These are phyloP conservation scores for Didymella keratinophila DNA, from an alignment of 2,329 filamentous ascomycete genomes.

Conservation along the genomic window DNA sequence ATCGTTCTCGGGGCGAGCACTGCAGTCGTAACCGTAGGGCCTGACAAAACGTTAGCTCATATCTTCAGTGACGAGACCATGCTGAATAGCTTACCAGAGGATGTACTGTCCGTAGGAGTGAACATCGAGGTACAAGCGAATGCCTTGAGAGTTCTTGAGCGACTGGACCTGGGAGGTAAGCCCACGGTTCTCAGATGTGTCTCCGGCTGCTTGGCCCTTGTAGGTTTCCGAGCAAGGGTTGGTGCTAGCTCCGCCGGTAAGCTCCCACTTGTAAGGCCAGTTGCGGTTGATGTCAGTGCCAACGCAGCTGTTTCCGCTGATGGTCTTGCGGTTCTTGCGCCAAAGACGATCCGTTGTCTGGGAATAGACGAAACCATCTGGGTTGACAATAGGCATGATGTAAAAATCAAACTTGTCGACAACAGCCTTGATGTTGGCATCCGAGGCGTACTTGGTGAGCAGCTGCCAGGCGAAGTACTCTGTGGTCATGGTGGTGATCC, in stretches of 20 bases:
- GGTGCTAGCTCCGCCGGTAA: conserved; percentile 46
- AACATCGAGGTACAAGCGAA: conserved; percentile 70
- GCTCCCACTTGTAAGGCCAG: conserved; percentile 50
- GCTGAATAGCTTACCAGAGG: conserved; percentile 29
- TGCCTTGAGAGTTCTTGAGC: conserved; percentile 56
- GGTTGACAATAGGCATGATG: conserved; percentile 37
- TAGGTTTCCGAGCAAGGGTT: conserved; percentile 50
- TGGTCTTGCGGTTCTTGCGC: conserved; percentile 51
- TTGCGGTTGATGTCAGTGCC: conserved; percentile 52
- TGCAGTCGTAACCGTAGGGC: conserved; percentile 67
- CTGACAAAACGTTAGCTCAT: conserved; percentile 48
- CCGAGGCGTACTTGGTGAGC: conserved; percentile 45
- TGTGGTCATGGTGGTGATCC: conserved; percentile 46
- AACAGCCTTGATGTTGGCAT: conserved; percentile 43
- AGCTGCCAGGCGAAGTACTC: conserved; percentile 42
- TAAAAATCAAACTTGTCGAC: conserved; percentile 51
- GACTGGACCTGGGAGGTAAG: conserved; percentile 54
- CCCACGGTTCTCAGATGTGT: conserved; percentile 45
- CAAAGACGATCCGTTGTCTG: conserved; percentile 52
- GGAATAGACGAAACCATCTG: conserved; percentile 48
- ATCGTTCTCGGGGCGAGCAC: conserved; percentile 56
- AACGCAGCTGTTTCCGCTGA: conserved; percentile 42
- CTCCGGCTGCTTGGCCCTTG: conserved; percentile 45
- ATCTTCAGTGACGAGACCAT: not conserved
- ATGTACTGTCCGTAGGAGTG: conserved; percentile 51